Base-by-base conservation (phyloP, 1,284 basidiomycete genomes). In the Volvariella volvacea region DNA sequence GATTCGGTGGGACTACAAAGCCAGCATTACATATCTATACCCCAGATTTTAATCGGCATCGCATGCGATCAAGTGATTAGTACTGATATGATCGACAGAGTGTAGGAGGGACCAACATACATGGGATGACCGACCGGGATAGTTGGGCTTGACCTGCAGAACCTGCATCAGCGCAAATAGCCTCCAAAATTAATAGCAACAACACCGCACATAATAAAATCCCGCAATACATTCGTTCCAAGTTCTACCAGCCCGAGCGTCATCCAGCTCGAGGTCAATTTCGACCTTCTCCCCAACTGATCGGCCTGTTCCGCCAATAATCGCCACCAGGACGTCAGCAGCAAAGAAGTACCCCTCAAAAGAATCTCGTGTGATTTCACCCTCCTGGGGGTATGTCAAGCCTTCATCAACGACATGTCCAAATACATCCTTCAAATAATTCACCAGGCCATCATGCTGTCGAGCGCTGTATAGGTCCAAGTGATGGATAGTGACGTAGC, bases 111-210 rank as follows among this genome's bases (percentile, higher is more conserved):
- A 25, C 10, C 17, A 4, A 14, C 87, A 69, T 56, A 92, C 88
- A 72, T 94, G 92, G 31, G 89, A 92, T 2, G 88, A 90, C 48
- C 92, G 76, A n/a, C 92, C 92, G 2, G 89, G 90, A 65, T 94
- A 93, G 62, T 93, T 93, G 30, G 90, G 89, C 65, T 93, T 94
- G 48, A 92, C 76, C 76, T 83, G 21, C 41, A 41, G 44, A 43
- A 45, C n/a, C n/a, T n/a, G n/a, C n/a, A n/a, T n/a, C n/a, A n/a
- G n/a, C n/a, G n/a, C 40, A 39, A 41, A 39, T 48, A 41, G 49
- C 43, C 31, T 30, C 17, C 14, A n/a, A 19, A 3, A 14, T 30
- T 17, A 6, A 14, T 16, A 16, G 10, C 32, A 22, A 20, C 34
- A 20, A 25, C 20, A n/a, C 6, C 73, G 60, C 67, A 88, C 86